Percentiles rank a stretch among this genome's conserved stretches.
phyloP scores from a whole-genome alignment of 192 early-diverging fungal genomes.

The Coemansia sp. region DNA sequence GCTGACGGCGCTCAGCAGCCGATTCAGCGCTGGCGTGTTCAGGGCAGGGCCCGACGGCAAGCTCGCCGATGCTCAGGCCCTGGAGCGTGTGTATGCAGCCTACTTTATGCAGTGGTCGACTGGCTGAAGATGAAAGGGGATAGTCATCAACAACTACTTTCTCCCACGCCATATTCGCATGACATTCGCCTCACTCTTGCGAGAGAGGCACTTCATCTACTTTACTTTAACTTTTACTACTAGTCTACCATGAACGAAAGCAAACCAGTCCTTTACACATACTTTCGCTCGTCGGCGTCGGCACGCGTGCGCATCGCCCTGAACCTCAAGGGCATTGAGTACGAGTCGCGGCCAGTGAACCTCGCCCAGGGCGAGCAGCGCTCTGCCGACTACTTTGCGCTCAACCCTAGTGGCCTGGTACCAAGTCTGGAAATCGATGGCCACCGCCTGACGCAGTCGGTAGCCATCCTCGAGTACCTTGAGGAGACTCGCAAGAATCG shows the following conservation, averaged over 20 bases:
- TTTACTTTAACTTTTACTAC: background rate
- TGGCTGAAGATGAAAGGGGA: background rate
- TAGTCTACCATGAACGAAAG: background rate
- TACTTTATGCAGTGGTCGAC: slow-evolving; percentile 39
- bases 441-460: slow-evolving; percentile 62
- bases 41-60: slow-evolving; percentile 29
- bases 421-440: slow-evolving; percentile 70
- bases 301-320: slow-evolving; percentile 79
- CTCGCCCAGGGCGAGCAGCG: slow-evolving; percentile 76
- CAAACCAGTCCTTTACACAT: slow-evolving; percentile 67
- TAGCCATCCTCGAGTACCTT: slow-evolving; percentile 86
- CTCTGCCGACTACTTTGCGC: slow-evolving; percentile 57
- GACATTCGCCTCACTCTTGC: background rate
- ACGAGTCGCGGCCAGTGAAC: slow-evolving; percentile 67
- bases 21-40: slow-evolving; percentile 46
- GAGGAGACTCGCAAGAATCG: slow-evolving; percentile 73
- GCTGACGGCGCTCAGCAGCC: slow-evolving; percentile 27
- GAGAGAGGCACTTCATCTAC: background rate
- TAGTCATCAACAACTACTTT: background rate
- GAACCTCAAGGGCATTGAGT: slow-evolving; percentile 73
- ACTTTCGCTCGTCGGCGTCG: slow-evolving; percentile 75
- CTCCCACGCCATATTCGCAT: background rate
- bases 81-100: slow-evolving; percentile 43
- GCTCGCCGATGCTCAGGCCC: slow-evolving; percentile 25
- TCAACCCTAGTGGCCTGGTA: slow-evolving; percentile 71